Evolutionary conservation across 768 basidiomycete genomes (phyloP), one percentile per base, ranked within the genome.

Genomic region (Hydnomerulius pinastri): DNA sequence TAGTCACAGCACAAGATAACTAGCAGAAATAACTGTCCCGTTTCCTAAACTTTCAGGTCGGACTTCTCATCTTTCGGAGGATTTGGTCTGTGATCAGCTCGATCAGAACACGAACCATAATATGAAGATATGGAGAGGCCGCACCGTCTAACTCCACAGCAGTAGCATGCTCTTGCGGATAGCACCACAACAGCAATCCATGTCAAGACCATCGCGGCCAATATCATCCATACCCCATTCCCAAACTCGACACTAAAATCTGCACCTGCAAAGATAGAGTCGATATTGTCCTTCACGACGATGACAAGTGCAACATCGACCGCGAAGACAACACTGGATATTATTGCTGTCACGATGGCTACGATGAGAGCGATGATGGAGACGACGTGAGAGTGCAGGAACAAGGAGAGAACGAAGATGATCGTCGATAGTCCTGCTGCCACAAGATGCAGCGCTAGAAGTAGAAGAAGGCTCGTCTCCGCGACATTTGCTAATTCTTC

Each of bases 161-260:
- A 88, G 48, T 80, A 77, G 59, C 86, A 90, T 13, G 78, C 80
- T 25, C 83, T 74, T 15, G 81, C 80, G 32, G 82, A 81, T 40
- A 89, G 71, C n/a, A 80, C 59, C 25, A 87, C 61, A 29, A 88
- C 77, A 0, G 80, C 79, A 3, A 78, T 37, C 85, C 87, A 90
- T 2, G 79, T 76, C 55, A 81, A 63, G 9, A 80, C 54, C 45
- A 80, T 67, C 13, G 79, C 82, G 4, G 61, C 73, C 35, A 90
- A 57, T n/a, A 81, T 76, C 80, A 91, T 79, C 87, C 87, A 90
- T 7, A 85, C 77, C 8, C 66, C 87, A 53, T 83, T 82, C n/a
- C 89, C 87, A 66, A 79, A 87, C 11, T 65, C 52, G 8, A 85
- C 75, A 0, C 57, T 65, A 23, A 89, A 73, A 38, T 67, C 54